These are phyloP conservation scores for Aspergillus sclerotioniger DNA, from an alignment of 495 filamentous ascomycete genomes.

Conservation along the genomic window DNA sequence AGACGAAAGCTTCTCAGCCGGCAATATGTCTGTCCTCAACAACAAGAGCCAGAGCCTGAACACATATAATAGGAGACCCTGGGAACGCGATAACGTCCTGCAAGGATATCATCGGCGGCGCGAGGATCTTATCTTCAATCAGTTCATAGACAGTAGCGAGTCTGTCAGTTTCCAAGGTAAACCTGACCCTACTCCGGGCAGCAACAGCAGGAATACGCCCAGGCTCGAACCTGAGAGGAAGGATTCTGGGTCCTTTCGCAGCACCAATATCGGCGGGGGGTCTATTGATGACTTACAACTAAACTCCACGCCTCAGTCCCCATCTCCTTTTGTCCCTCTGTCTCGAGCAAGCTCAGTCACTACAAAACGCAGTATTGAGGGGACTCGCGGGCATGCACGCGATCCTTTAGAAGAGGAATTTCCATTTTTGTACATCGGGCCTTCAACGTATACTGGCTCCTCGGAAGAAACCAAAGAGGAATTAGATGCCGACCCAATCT, in stretches of 20 bases:
- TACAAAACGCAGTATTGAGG: conserved; percentile 43
- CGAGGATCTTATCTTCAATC: conserved; percentile 17
- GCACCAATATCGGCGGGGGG: conserved; percentile 20
- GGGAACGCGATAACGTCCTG: conserved; percentile 48
- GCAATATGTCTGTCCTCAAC: conserved; percentile 14
- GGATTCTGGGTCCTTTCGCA: conserved; percentile 32
- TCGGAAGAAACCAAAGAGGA: conserved; percentile 13
- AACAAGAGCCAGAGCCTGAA: conserved; percentile 48
- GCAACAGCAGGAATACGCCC: conserved; percentile 19
- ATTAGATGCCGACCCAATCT: conserved; percentile 16
- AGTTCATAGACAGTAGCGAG: conserved; percentile 22
- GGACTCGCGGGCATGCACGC: conserved; percentile 62
- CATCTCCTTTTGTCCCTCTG: conserved; percentile 28
- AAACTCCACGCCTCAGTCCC: conserved; percentile 22
- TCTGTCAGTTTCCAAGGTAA: conserved; percentile 19
- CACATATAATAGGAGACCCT: conserved; percentile 47
- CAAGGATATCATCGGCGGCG: conserved; percentile 46
- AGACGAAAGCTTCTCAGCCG: conserved; percentile 36
- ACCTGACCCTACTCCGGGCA: conserved; percentile 18
- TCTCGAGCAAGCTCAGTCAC: conserved; percentile 39
- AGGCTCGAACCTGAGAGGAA: conserved; percentile 26
- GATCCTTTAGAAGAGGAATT: conserved; percentile 60
- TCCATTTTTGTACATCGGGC: conserved; percentile 72
- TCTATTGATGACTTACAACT: conserved; percentile 20
- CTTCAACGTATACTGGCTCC: conserved; percentile 44